phyloP scores from a whole-genome alignment of 768 basidiomycete genomes.

The Leccinellum albellum region DNA sequence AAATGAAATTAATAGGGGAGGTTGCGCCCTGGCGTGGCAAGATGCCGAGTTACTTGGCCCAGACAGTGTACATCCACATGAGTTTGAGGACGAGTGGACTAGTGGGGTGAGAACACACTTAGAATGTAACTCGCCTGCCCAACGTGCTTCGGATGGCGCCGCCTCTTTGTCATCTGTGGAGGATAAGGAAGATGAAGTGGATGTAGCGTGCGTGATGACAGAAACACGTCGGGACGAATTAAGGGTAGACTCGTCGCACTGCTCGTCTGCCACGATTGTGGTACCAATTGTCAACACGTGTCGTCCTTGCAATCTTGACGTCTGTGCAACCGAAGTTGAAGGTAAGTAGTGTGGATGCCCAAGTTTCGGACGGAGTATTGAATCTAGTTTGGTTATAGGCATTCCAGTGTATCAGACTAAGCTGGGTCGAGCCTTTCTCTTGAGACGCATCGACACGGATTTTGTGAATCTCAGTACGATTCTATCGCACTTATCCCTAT shows the following conservation, averaged over 20 bases:
- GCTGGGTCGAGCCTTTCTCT: slow-evolving; percentile 50
- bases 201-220: not conserved
- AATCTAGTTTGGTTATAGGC: slow-evolving; percentile 37
- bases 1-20: slow-evolving; percentile 2
- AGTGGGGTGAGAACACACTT: slow-evolving; percentile 11
- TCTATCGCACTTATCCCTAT: slow-evolving; percentile 38
- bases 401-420: slow-evolving; percentile 73
- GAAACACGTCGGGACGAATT: slow-evolving; percentile 2
- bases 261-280: slow-evolving; percentile 1
- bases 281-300: slow-evolving; percentile 55
- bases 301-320: slow-evolving; percentile 56
- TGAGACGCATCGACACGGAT: slow-evolving; percentile 75
- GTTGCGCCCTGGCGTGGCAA: slow-evolving; percentile 36
- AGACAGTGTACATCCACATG: slow-evolving; percentile 40
- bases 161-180: not conserved
- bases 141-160: slow-evolving; percentile 1
- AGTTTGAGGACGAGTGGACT: slow-evolving; percentile 39
- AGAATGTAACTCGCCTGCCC: slow-evolving; percentile 7
- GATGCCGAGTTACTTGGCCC: slow-evolving; percentile 46
- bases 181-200: slow-evolving; percentile 1
- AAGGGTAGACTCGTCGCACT: not conserved
- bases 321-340: slow-evolving; percentile 68
- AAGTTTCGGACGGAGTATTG: slow-evolving; percentile 1
- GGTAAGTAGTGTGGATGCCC: slow-evolving; percentile 39
- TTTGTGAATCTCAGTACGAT: slow-evolving; percentile 64